phyloP scores from a whole-genome alignment of 441 rosid species.

The Populus hybrid region DNA sequence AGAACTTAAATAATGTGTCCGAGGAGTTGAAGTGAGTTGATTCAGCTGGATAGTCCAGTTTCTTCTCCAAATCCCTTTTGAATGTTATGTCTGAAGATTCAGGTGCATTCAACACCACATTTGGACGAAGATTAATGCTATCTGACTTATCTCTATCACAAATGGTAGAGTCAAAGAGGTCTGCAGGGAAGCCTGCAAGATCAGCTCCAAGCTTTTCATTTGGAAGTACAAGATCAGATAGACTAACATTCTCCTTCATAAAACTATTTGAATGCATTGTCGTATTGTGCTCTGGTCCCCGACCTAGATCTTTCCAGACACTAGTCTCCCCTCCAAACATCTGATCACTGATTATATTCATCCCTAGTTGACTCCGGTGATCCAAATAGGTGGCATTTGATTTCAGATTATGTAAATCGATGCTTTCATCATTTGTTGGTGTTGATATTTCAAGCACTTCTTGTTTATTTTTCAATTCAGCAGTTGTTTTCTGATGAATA shows the following conservation, averaged over 20 bases:
- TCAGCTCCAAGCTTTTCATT: slow-evolving; percentile 38
- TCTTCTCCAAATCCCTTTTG: slow-evolving; percentile 33
- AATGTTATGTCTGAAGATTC: slow-evolving; percentile 37
- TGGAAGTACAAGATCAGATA: slow-evolving; percentile 41
- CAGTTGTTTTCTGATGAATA: slow-evolving; percentile 32
- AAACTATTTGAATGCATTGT: slow-evolving; percentile 34
- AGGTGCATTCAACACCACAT: slow-evolving; percentile 31
- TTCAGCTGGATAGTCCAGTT: slow-evolving; percentile 35
- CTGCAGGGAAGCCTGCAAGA: slow-evolving; percentile 29
- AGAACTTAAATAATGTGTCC: slow-evolving; percentile 45
- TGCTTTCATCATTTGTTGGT: slow-evolving; percentile 36
- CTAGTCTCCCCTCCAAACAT: slow-evolving; percentile 38
- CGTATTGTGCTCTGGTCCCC: slow-evolving; percentile 30
- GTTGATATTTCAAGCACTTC: slow-evolving; percentile 36
- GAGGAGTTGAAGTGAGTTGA: slow-evolving; percentile 34
- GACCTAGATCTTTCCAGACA: slow-evolving; percentile 34
- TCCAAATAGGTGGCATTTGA: slow-evolving; percentile 38
- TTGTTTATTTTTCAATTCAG: slow-evolving; percentile 34
- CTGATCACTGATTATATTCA: slow-evolving; percentile 26
- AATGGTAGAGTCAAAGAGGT: slow-evolving; percentile 37
- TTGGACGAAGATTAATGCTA: slow-evolving; percentile 29
- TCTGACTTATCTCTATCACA: slow-evolving; percentile 32
- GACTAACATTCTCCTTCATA: slow-evolving; percentile 25
- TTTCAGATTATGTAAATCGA: slow-evolving; percentile 32
- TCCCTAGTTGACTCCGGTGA: slow-evolving; percentile 41